phyloP scores from a whole-genome alignment of 2,329 filamentous ascomycete genomes.

The Aurifilum marmelostoma region DNA sequence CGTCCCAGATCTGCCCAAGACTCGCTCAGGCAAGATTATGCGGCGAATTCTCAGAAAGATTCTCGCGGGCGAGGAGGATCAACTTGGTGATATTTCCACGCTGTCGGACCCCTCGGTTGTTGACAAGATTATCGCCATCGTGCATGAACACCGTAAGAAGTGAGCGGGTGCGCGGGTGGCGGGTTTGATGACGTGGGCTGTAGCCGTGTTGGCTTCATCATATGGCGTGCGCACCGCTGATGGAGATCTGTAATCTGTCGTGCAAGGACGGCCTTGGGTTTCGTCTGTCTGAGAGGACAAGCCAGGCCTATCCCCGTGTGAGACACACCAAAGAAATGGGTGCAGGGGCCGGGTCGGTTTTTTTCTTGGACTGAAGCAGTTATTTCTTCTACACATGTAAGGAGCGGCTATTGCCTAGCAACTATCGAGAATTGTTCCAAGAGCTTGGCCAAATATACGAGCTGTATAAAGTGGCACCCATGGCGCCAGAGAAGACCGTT shows the following conservation, averaged over 20 bases:
- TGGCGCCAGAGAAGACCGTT: background rate
- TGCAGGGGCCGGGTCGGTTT: background rate
- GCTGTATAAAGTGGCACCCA: background rate
- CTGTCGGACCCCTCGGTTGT: constrained; percentile 90
- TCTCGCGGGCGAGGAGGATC: constrained; percentile 93
- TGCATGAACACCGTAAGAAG: constrained; percentile 66
- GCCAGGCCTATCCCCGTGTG: constrained; percentile 6
- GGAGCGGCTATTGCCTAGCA: background rate
- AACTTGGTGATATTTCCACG: constrained; percentile 91
- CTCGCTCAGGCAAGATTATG: constrained; percentile 98
- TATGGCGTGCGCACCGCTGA: no score
- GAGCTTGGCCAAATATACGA: background rate
- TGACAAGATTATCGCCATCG: constrained; percentile 82
- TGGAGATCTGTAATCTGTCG: background rate
- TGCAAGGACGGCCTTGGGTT: background rate
- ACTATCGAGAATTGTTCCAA: background rate
- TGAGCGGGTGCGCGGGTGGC: constrained; percentile 36
- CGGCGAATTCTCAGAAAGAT: constrained; percentile 96
- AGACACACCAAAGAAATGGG: constrained; percentile 15
- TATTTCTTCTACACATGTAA: background rate
- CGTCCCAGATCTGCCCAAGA: constrained; percentile 95
- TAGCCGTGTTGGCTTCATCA: background rate
- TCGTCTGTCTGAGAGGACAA: constrained; percentile 4
- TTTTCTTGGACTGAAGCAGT: background rate
- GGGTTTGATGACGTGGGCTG: background rate